phyloP scores from a whole-genome alignment of 805 yeast genomes.

The Sugiyamaella mastotermitis region DNA sequence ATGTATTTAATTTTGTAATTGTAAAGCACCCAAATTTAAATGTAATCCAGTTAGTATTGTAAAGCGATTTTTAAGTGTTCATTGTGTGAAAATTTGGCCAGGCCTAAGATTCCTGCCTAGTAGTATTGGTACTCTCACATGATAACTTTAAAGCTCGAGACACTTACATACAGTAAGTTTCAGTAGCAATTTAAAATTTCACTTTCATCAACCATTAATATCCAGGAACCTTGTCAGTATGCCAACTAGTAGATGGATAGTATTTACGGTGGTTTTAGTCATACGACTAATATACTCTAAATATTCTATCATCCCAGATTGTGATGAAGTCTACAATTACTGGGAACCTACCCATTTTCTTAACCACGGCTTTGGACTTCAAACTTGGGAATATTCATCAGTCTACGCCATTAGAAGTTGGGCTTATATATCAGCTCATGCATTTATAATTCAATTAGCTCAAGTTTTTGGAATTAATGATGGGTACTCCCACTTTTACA shows the following conservation, averaged over 20 bases:
- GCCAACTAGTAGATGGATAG: conserved; percentile 1
- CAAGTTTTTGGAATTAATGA: background rate
- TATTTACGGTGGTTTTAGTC: conserved; percentile 19
- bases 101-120: no score
- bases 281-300: conserved; percentile 37
- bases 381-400: conserved; percentile 96
- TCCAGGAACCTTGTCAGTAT: background rate
- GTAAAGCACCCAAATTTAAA: no score
- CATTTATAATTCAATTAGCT: conserved; percentile 19
- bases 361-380: conserved; percentile 78
- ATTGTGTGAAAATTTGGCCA: no score
- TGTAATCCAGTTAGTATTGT: no score
- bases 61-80: no score
- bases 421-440: conserved; percentile 56
- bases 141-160: no score
- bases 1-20: no score
- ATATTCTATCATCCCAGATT: conserved; percentile 73
- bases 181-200: no score
- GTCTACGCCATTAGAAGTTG: conserved; percentile 83
- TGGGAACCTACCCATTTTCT: conserved; percentile 89
- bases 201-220: no score
- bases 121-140: no score
- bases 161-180: no score
- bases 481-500: conserved; percentile 39
- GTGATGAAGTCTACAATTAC: conserved; percentile 88